Evolutionary conservation across 1,284 basidiomycete species (phyloP).

Genomic region (Serendipita sp.): DNA sequence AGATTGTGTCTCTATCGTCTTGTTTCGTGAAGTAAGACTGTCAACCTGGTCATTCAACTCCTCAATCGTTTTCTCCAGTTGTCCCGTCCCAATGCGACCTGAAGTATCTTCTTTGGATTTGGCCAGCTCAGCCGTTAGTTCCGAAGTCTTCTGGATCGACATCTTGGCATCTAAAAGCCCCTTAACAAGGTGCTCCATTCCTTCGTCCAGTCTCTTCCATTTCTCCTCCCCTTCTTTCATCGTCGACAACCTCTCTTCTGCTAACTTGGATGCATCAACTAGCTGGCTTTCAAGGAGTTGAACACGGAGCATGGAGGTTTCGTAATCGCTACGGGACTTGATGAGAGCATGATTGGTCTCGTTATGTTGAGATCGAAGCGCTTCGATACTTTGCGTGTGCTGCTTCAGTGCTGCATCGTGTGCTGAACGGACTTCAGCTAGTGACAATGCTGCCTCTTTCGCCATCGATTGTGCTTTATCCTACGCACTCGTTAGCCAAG

Average conservation of each 20-base stretch:
- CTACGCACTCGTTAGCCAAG: not conserved
- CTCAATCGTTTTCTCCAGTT: not conserved
- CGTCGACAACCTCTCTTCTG: not conserved
- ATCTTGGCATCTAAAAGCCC: not conserved
- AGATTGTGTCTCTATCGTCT: not conserved
- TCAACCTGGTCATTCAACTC: not conserved
- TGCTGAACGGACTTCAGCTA: not conserved
- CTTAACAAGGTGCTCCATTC: not conserved
- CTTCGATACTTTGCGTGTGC: not conserved
- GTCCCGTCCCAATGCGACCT: too few relatives aligned
- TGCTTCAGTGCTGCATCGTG: not conserved
- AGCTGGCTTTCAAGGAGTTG: slow-evolving; percentile 10
- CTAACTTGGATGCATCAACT: not conserved
- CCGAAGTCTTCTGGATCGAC: not conserved
- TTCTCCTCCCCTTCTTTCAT: not conserved
- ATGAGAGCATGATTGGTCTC: not conserved
- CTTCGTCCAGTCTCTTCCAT: not conserved
- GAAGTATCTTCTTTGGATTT: not conserved
- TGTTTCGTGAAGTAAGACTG: not conserved
- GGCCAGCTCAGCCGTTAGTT: not conserved
- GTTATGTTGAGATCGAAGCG: not conserved
- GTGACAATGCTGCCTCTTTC: slow-evolving; percentile 3
- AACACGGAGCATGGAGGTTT: not conserved
- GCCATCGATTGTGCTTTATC: not conserved
- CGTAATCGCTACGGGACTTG: not conserved